Conservation (phyloP, 2,329 filamentous ascomycete genomes). For the Botrytis squamosa region DNA sequence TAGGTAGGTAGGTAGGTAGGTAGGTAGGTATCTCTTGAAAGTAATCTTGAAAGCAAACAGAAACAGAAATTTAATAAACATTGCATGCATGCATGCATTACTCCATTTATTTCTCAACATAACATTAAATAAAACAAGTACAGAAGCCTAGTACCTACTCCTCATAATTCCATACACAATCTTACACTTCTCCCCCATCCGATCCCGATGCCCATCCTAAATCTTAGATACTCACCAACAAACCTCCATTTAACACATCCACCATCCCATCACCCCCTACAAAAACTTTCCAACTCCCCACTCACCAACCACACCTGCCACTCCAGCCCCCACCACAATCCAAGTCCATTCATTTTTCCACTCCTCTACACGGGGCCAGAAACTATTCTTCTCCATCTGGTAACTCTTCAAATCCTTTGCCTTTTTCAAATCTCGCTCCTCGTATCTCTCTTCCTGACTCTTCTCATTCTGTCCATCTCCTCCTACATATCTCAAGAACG, state of each 20-base stretch:
- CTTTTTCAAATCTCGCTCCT: slow-evolving; percentile 10
- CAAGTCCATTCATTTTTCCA: slow-evolving; percentile 21
- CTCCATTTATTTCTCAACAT: not conserved
- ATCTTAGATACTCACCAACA: not conserved
- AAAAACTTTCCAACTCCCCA: not conserved
- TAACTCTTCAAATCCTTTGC: slow-evolving; percentile 16
- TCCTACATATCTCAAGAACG: slow-evolving; percentile 21
- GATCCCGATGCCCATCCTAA: not conserved
- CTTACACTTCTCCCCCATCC: not conserved
- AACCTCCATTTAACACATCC: too few species aligned
- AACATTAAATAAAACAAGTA: not conserved
- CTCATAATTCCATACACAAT: not conserved
- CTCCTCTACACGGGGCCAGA: slow-evolving; percentile 22
- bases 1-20: too few species aligned
- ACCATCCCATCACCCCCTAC: not conserved
- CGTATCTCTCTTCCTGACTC: slow-evolving; percentile 22
- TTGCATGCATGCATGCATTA: not conserved
- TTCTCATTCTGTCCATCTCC: slow-evolving; percentile 23
- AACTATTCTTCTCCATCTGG: slow-evolving; percentile 23
- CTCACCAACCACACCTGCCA: slow-evolving; percentile 17
- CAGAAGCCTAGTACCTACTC: not conserved
- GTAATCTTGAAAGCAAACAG: too few species aligned
- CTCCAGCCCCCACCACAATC: slow-evolving; percentile 15
- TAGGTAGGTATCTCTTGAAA: not conserved
- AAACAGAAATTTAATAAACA: not conserved